Percentiles rank a stretch among this genome's conserved stretches.
These are phyloP conservation scores for Sarocladiaceae sp. DNA, from an alignment of 2,329 filamentous ascomycete genomes.

Conservation along the genomic window DNA sequence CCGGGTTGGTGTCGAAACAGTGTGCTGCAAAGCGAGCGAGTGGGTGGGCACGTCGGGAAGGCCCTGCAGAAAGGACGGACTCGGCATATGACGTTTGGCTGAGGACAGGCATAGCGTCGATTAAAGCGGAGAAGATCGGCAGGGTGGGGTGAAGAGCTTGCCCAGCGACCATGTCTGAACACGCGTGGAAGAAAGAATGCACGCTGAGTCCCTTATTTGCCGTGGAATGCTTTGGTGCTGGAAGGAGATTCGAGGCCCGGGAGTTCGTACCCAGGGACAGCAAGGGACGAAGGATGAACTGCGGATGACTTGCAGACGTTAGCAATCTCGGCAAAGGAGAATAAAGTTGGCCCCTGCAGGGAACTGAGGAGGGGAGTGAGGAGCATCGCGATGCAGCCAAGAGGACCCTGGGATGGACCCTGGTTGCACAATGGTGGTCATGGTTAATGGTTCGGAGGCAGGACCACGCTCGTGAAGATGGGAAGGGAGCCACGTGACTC, in stretches of 20 bases:
- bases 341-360: slow-evolving; percentile 7
- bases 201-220: background rate
- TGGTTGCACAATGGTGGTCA: background rate
- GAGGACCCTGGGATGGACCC: slow-evolving; percentile 2
- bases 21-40: background rate
- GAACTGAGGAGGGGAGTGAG: background rate
- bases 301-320: background rate
- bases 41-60: slow-evolving; percentile 2
- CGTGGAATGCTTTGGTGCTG: background rate
- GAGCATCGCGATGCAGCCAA: slow-evolving; percentile 7
- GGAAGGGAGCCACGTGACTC: background rate
- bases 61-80: background rate
- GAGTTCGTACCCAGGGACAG: background rate
- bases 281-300: background rate
- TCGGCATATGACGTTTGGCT: background rate
- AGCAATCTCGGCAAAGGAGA: background rate
- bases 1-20: no score
- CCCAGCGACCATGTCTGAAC: no score
- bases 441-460: background rate
- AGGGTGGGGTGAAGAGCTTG: slow-evolving; percentile 14
- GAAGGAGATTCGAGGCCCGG: background rate
- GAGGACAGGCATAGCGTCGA: slow-evolving; percentile 22
- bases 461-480: background rate
- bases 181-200: background rate
- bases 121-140: slow-evolving; percentile 29